phyloP scores from a whole-genome alignment of 2,329 filamentous ascomycete genomes.

The Fusarium phyllophilum region DNA sequence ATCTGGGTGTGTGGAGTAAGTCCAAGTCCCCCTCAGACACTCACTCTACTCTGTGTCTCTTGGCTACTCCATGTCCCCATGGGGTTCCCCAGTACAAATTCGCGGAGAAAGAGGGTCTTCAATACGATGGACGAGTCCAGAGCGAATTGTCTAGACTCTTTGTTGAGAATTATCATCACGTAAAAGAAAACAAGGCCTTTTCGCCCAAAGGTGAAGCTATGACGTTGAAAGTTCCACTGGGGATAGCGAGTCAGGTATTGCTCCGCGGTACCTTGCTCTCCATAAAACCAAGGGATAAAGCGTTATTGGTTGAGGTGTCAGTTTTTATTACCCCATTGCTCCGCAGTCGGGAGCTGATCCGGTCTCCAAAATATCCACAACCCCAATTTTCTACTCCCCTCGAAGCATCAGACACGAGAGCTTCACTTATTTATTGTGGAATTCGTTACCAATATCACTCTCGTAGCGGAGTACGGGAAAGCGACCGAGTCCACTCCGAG shows the following conservation, averaged over 20 bases:
- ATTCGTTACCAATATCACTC: background rate
- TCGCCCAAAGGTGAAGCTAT: background rate
- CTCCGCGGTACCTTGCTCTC: background rate
- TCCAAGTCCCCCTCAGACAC: background rate
- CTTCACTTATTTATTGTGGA: constrained; percentile 10
- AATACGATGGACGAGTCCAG: background rate
- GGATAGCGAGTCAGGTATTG: constrained; percentile 15
- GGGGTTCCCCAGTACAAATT: background rate
- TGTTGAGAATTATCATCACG: constrained; percentile 4
- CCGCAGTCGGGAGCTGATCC: constrained; percentile 14
- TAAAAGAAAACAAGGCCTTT: constrained; percentile 24
- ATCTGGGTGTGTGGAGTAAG: constrained; percentile 10
- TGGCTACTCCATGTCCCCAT: constrained; percentile 15
- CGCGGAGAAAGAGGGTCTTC: constrained; percentile 17
- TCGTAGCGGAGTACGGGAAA: background rate
- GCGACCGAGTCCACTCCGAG: constrained; percentile 5
- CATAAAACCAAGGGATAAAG: background rate
- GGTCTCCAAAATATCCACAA: constrained; percentile 22
- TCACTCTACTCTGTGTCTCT: background rate
- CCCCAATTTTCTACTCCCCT: background rate
- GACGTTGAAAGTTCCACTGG: constrained; percentile 28
- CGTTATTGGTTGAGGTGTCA: background rate
- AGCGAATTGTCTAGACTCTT: background rate
- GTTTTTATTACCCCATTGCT: constrained; percentile 29
- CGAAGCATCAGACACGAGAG: background rate